Evolutionary conservation across 2,329 filamentous ascomycete species (phyloP).

Genomic region (Eurotiales sp.): DNA sequence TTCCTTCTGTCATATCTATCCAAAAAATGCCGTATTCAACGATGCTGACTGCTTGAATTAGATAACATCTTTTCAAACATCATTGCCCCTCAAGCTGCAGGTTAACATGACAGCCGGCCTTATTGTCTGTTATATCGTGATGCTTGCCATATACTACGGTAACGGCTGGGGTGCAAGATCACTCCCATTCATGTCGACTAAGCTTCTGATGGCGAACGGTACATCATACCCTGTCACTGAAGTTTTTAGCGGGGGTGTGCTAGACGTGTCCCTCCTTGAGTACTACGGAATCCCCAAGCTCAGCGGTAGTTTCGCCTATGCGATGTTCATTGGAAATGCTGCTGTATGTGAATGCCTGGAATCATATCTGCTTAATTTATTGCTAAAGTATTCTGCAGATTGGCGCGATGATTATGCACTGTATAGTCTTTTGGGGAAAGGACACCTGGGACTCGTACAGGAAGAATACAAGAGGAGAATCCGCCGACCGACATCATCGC

Average conservation of each 20-base stretch:
- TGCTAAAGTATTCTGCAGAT: slow-evolving; percentile 38
- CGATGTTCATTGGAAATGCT: slow-evolving; percentile 56
- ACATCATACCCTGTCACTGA: slow-evolving; percentile 37
- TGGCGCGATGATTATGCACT: slow-evolving; percentile 53
- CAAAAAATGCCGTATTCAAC: background rate
- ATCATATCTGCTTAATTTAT: background rate
- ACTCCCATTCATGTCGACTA: slow-evolving; percentile 55
- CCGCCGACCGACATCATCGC: slow-evolving; percentile 50
- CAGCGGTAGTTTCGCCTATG: slow-evolving; percentile 50
- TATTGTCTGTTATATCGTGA: slow-evolving; percentile 47
- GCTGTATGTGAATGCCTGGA: slow-evolving; percentile 40
- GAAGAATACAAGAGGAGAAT: slow-evolving; percentile 41
- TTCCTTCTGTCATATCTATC: background rate
- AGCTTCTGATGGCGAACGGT: slow-evolving; percentile 41
- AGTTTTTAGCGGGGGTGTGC: slow-evolving; percentile 34
- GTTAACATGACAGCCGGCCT: slow-evolving; percentile 46
- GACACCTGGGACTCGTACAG: slow-evolving; percentile 50
- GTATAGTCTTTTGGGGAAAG: slow-evolving; percentile 53
- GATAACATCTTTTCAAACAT: slow-evolving; percentile 53
- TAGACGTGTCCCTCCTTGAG: slow-evolving; percentile 33
- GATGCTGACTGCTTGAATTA: slow-evolving; percentile 21
- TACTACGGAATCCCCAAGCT: slow-evolving; percentile 47
- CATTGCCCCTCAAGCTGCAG: slow-evolving; percentile 52
- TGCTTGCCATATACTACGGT: slow-evolving; percentile 52
- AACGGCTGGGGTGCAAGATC: slow-evolving; percentile 47